Percentiles rank a stretch among this genome's conserved stretches.
phyloP scores from a whole-genome alignment of 805 yeast species.

The Cyberlindnera mycetangii region DNA sequence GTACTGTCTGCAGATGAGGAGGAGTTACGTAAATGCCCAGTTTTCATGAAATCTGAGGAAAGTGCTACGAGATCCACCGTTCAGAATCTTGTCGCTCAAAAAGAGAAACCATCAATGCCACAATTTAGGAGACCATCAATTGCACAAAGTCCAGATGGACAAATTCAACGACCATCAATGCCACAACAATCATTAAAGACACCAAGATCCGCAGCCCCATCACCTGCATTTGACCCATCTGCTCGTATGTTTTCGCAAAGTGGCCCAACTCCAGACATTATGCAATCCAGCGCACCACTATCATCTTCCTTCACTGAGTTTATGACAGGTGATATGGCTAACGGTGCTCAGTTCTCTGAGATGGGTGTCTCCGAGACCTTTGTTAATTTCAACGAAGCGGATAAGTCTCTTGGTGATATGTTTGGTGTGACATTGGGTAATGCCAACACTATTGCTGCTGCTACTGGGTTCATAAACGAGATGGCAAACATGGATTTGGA shows the following conservation, averaged over 20 bases:
- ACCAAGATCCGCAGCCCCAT: neutral
- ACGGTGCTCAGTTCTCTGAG: conserved; percentile 1
- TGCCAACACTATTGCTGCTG: conserved; percentile 2
- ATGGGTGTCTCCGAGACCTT: conserved; percentile 13
- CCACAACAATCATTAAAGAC: neutral
- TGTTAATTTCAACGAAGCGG: conserved; percentile 15
- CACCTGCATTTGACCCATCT: neutral
- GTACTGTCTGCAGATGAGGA: conserved; percentile 23
- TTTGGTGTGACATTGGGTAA: conserved; percentile 13
- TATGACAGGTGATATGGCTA: neutral
- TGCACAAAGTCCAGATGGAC: conserved; percentile 8
- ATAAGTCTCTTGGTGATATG: conserved; percentile 19
- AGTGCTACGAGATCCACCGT: conserved; percentile 15
- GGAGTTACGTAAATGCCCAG: conserved; percentile 14
- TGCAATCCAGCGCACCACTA: neutral
- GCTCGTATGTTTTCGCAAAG: neutral
- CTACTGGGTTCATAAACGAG: conserved; percentile 5
- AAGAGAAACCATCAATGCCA: neutral
- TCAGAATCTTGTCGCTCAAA: too few relatives aligned
- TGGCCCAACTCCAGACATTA: neutral
- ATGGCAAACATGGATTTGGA: conserved; percentile 9
- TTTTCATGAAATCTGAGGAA: conserved; percentile 12
- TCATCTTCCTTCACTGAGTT: neutral
- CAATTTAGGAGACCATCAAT: neutral
- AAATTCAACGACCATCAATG: neutral